These are phyloP conservation scores for Aspergillus arachidicola DNA, from an alignment of 2,329 filamentous ascomycete species.

Conservation along the genomic window DNA sequence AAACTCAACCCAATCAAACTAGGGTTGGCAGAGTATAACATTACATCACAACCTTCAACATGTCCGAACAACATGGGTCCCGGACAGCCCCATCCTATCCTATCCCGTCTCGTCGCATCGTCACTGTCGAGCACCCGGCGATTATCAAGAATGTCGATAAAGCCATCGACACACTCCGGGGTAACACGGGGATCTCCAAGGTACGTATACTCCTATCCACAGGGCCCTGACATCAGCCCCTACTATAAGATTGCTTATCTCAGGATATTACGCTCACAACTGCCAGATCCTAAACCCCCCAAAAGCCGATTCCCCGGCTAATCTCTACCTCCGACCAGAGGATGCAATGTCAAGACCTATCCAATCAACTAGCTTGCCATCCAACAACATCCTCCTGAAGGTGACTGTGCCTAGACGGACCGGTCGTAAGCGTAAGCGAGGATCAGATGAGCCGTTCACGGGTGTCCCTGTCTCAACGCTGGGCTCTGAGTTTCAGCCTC, in stretches of 20 bases:
- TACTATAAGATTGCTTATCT: neutral
- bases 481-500: slow-evolving; percentile 14
- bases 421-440: slow-evolving; percentile 80
- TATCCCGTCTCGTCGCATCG: slow-evolving; percentile 56
- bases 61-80: slow-evolving; percentile 25
- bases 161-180: slow-evolving; percentile 65
- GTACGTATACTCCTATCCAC: slow-evolving; percentile 37
- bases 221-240: neutral
- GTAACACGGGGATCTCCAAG: slow-evolving; percentile 56
- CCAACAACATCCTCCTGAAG: slow-evolving; percentile 84
- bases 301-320: slow-evolving; percentile 55
- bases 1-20: neutral
- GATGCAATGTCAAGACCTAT: slow-evolving; percentile 79
- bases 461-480: slow-evolving; percentile 43
- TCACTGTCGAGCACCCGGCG: slow-evolving; percentile 69
- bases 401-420: slow-evolving; percentile 85
- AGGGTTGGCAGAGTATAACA: neutral
- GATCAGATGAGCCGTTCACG: slow-evolving; percentile 68
- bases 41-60: slow-evolving; percentile 8
- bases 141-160: slow-evolving; percentile 66
- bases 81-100: slow-evolving; percentile 51
- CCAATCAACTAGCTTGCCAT: slow-evolving; percentile 72
- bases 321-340: slow-evolving; percentile 76
- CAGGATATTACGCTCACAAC: slow-evolving; percentile 8
- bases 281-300: slow-evolving; percentile 49